Conservation (phyloP, 306 rosid species). For the Fagus crenata region DNA sequence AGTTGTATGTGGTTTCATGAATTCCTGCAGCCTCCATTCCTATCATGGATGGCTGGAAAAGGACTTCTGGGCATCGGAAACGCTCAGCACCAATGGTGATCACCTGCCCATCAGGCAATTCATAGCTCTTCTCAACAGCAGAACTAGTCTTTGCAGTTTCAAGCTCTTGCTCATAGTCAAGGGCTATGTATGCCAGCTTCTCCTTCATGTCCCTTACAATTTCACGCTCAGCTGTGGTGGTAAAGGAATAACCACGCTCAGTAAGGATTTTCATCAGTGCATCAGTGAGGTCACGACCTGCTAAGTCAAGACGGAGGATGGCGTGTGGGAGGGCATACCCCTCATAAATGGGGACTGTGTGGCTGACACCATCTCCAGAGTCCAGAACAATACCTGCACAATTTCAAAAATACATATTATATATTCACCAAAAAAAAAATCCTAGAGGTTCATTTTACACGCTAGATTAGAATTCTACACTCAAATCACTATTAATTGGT, state of each 20-base stretch:
- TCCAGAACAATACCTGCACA: conserved; percentile 75
- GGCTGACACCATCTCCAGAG: conserved; percentile 92
- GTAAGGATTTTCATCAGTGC: conserved; percentile 86
- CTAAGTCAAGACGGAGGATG: conserved; percentile 85
- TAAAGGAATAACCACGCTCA: conserved; percentile 86
- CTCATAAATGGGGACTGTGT: conserved; percentile 80
- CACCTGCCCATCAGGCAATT: conserved; percentile 83
- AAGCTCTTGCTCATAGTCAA: conserved; percentile 83
- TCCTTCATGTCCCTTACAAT: conserved; percentile 91
- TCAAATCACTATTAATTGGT: neutral
- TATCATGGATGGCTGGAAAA: conserved; percentile 91
- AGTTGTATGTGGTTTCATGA: conserved; percentile 84
- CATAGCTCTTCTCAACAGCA: conserved; percentile 79
- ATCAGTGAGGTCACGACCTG: conserved; percentile 87
- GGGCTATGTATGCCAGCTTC: conserved; percentile 83
- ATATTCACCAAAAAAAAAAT: neutral
- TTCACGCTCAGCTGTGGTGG: conserved; percentile 86
- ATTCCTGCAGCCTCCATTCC: conserved; percentile 89
- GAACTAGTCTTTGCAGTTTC: conserved; percentile 76
- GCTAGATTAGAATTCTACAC: neutral
- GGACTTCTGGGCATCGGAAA: conserved; percentile 85
- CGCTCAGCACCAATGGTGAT: conserved; percentile 88
- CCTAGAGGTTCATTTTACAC: neutral
- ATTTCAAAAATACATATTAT: conserved; percentile 6
- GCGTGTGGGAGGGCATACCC: conserved; percentile 85